Base-by-base conservation (phyloP, 225 moss, liverwort and hornwort genomes). In the Rhytidiadelphus loreus region DNA sequence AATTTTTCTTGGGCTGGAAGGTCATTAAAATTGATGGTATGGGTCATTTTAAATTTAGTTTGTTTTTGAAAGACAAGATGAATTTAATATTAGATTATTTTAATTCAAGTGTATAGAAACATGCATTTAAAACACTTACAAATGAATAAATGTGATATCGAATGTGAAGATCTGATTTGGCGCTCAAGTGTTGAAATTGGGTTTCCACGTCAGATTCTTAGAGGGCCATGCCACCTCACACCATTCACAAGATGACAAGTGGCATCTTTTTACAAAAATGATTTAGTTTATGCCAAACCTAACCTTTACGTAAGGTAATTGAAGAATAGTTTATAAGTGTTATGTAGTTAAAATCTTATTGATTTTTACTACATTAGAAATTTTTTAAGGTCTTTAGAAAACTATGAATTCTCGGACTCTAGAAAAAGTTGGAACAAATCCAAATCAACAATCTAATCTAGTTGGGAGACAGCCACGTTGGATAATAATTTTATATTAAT, bases 121-220 rank as follows among this genome's bases (percentile, higher is more conserved):
- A 39, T 69, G 13, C 23, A 39, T 69, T 69, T 12, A 37, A 66
- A 68, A 68, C 5, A 21, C 12, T 71, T 44, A 43, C n/a, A 16
- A 5, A 44, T 44, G 28, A 72, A 28, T 16, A 44, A 9, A 44
- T 1, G 3, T 44, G 3, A 17, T 43, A 7, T 0, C 2, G 0
- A n/a, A 23, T 0, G 2, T 13, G 8, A 39, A 69, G 22, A 1
- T 39, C 2, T 39, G 13, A 69, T 39, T 23, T 11, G 4, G 4
- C 7, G 4, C 8, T 39, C 8, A 13, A 11, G 13, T 39, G 23
- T 2, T 3, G 0, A 69, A 69, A 69, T 39, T 70, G 15, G 41
- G 41, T 14, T 39, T 39, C 11, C 4, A 39, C 0, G 0, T 24
- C 1, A 13, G 2, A 69, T 69, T 69, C 1, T 24, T 0, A 69